phyloP scores from a whole-genome alignment of 805 yeast species.

The Candida ulmi region DNA sequence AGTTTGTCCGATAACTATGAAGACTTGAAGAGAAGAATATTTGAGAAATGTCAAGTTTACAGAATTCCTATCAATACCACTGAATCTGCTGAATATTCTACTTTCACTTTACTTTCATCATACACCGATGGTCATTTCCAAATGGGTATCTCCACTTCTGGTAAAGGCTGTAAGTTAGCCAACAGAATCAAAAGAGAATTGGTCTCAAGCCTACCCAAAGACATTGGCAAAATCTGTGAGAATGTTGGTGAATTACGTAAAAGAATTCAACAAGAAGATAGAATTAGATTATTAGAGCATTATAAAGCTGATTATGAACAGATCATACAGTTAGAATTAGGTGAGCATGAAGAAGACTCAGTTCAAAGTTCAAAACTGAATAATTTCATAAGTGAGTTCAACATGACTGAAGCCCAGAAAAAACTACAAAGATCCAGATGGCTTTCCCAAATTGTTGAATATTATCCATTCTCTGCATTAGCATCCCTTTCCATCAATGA shows the following conservation, averaged over 20 bases:
- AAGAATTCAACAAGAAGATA: slow-evolving; percentile 49
- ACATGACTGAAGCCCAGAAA: slow-evolving; percentile 44
- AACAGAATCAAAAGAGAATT: slow-evolving; percentile 73
- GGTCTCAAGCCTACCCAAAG: slow-evolving; percentile 55
- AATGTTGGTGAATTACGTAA: slow-evolving; percentile 65
- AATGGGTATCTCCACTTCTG: slow-evolving; percentile 78
- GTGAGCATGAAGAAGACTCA: slow-evolving; percentile 65
- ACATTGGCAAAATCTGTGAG: slow-evolving; percentile 63
- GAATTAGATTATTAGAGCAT: slow-evolving; percentile 18
- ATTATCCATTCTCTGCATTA: slow-evolving; percentile 69
- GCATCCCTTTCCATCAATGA: slow-evolving; percentile 56
- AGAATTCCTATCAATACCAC: slow-evolving; percentile 82
- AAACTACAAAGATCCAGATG: slow-evolving; percentile 67
- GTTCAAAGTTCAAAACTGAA: slow-evolving; percentile 56
- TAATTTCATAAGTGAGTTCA: slow-evolving; percentile 53
- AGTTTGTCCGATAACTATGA: slow-evolving; percentile 31
- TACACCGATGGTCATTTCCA: slow-evolving; percentile 69
- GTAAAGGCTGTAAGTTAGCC: slow-evolving; percentile 87
- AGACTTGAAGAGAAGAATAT: slow-evolving; percentile 36
- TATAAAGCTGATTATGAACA: slow-evolving; percentile 21
- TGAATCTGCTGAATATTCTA: slow-evolving; percentile 65
- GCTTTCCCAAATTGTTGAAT: slow-evolving; percentile 86
- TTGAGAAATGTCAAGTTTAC: slow-evolving; percentile 43
- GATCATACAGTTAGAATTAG: slow-evolving; percentile 36
- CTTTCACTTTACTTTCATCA: slow-evolving; percentile 73